Base-by-base conservation (phyloP, 2,329 filamentous ascomycete genomes). In the Emergomyces orientalis region DNA sequence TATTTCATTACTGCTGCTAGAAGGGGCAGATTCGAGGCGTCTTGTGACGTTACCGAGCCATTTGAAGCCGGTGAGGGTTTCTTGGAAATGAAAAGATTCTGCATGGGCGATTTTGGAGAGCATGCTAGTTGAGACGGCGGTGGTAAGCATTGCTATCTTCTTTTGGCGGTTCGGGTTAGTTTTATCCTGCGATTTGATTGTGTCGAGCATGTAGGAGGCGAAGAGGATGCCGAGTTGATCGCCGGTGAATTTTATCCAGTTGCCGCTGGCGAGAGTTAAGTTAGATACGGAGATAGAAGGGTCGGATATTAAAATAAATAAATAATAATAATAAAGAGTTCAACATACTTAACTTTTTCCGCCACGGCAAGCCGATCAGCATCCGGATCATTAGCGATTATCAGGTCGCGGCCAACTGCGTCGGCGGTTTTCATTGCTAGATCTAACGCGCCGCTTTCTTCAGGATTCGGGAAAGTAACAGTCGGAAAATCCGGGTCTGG, bases 51-150 rank as follows among this genome's bases (percentile, higher is more conserved):
- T 87, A 2, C 84, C 85, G 65, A 88, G 80, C 85, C 85, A 88
- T 71, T 88, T 88, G 75, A 88, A 88, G 1, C 85, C 85, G 0
- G 85, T 88, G 37, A 88, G 73, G 0, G 85, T 86, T 68, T 87
- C 85, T 63, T 79, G 76, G 69, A 83, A 86, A 59, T 80, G 75
- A 65, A 86, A 82, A 1, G 81, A 82, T 71, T 82, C 81, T 25
- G 78, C 74, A 34, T 75, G 69, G 0, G 84, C 84, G 74, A 87
- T 82, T 32, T 79, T 79, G 13, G 79, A 75, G 1, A 88, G 77
- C 83, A 87, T 87, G n/a, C 81, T 78, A 0, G 82, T 85, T 1
- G 84, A 86, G 1, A 88, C 85, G 0, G 85, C 83, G 1, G 84
- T 85, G n/a, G 82, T 83, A 1, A 88, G 74, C 76, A 87, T 84